Base-by-base conservation (phyloP, 176 grass and related monocot species). In the Eragrostis nindensis region DNA sequence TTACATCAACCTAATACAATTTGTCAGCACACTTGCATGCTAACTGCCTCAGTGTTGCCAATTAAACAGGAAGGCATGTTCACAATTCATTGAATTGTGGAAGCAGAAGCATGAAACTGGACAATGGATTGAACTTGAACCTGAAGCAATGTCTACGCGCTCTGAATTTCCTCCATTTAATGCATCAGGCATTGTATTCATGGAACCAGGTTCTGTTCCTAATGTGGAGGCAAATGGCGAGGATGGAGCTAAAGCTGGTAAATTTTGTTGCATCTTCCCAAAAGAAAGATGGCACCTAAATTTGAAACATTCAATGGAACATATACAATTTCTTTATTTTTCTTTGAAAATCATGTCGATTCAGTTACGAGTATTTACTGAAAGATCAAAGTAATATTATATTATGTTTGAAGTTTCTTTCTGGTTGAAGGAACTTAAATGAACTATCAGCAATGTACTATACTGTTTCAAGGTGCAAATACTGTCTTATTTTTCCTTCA, bases 101-200 rank as follows among this genome's bases (percentile, higher is more conserved):
- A 99, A 88, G 89, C 88, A 86, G 85, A 99, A 99, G 32, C 97
- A 99, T 71, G 97, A 99, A 76, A 93, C 93, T 76, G 97, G 97
- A 57, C 97, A 99, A 84, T 99, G 97, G 97, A 82, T 99, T 61
- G 97, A 99, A 59, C 90, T 95, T 87, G 97, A 99, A 79, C 88
- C 87, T 57, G 97, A 99, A 82, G 82, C 88, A 75, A 95, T 99
- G 87, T 93, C 97, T 50, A 83, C 75, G 66, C 97, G 82, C 66
- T 99, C 90, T 77, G 97, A 99, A 76, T 87, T 95, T 86, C 88
- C 90, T 85, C 86, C 92, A 72, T 91, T 99, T 59, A 95, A 91
- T 78, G 70, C 89, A 62, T 75, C 93, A 19, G 84, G 90, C 45
- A 95, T 95, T 91, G 70, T 96, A 61, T 87, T 99, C 66, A 53